phyloP scores from a whole-genome alignment of 2,329 filamentous ascomycete genomes.

The Bipolaris bicolor region DNA sequence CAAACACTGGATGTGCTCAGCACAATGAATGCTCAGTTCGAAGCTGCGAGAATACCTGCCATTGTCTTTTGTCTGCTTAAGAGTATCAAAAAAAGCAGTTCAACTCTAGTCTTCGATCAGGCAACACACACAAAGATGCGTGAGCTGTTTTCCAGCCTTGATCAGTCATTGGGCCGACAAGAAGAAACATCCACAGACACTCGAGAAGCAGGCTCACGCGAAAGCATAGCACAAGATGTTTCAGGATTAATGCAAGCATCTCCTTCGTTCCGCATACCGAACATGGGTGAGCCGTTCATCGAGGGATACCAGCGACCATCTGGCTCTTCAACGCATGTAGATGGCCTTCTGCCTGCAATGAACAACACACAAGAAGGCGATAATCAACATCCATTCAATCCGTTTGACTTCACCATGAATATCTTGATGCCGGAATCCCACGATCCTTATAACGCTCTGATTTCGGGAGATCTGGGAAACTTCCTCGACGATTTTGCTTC shows the following conservation, averaged over 20 bases:
- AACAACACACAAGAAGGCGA: constrained; percentile 10
- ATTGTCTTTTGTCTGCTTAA: constrained; percentile 31
- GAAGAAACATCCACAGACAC: not conserved
- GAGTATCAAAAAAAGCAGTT: constrained; percentile 21
- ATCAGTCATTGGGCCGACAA: constrained; percentile 9
- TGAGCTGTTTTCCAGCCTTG: constrained; percentile 20
- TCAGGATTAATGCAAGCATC: constrained; percentile 16
- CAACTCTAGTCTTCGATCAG: constrained; percentile 20
- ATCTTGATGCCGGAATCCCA: constrained; percentile 8
- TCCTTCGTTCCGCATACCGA: constrained; percentile 15
- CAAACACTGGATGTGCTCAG: constrained; percentile 30
- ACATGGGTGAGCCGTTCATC: constrained; percentile 4
- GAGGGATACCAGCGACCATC: constrained; percentile 9
- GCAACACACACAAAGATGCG: constrained; percentile 19
- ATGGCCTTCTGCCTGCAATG: constrained; percentile 34
- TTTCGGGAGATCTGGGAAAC: constrained; percentile 54
- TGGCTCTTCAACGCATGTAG: constrained; percentile 21
- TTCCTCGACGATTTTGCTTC: constrained; percentile 65
- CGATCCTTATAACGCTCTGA: constrained; percentile 41
- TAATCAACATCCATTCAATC: constrained; percentile 8
- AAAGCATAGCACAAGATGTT: constrained; percentile 4
- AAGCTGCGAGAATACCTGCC: constrained; percentile 33
- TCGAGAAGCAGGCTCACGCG: not conserved
- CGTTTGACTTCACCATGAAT: constrained; percentile 12
- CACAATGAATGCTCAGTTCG: constrained; percentile 28